A percentile compares a stretch with the other conserved stretches of the same genome.
Conservation (phyloP, 148 eudicot species). For the Diospyros lotus region DNA sequence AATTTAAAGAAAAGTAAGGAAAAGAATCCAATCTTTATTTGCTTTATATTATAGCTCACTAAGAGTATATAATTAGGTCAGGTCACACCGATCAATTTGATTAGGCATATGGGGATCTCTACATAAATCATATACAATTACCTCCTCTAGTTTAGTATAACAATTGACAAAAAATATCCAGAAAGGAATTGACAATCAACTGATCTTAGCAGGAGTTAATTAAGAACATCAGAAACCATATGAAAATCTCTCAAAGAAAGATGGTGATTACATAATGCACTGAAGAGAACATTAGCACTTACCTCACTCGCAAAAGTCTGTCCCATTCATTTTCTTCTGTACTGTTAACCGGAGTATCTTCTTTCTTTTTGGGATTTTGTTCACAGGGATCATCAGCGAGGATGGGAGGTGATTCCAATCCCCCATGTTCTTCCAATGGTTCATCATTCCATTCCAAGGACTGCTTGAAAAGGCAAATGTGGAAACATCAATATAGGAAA, state of each 20-base stretch:
- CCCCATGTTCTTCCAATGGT: constrained; percentile 67
- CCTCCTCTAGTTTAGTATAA: too few relatives aligned
- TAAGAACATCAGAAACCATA: background rate
- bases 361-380: constrained; percentile 50
- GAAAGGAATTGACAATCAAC: too few relatives aligned
- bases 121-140: too few relatives aligned
- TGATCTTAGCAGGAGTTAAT: too few relatives aligned
- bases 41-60: too few relatives aligned
- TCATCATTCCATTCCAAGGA: constrained; percentile 94
- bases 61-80: too few relatives aligned
- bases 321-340: constrained; percentile 97
- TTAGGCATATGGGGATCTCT: too few relatives aligned
- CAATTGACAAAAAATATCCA: too few relatives aligned
- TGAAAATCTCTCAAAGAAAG: background rate
- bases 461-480: constrained; percentile 29
- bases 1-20: too few relatives aligned
- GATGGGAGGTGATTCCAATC: constrained; percentile 39
- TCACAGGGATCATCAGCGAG: constrained; percentile 46
- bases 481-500: background rate
- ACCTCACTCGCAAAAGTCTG: constrained; percentile 88
- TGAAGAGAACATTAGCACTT: constrained; percentile 9
- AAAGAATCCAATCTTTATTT: too few relatives aligned
- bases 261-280: background rate
- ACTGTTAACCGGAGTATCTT: constrained; percentile 34
- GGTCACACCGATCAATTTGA: too few relatives aligned